phyloP scores from a whole-genome alignment of 768 basidiomycete species.

The Cystofilobasidium macerans region DNA sequence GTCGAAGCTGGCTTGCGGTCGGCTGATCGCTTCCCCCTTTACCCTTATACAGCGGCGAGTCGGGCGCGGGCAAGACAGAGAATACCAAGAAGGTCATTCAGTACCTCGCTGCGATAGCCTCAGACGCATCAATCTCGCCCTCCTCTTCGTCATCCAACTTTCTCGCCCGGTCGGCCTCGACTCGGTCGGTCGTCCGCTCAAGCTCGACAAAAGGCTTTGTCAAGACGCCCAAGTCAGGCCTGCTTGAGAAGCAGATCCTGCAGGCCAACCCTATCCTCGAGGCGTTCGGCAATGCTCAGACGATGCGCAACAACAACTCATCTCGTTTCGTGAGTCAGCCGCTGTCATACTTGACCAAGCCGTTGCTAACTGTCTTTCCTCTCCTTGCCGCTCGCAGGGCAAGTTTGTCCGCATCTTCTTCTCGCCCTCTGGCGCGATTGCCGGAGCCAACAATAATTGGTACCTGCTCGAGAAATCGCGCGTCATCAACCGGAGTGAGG shows the following conservation, averaged over 20 bases:
- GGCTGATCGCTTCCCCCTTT: background rate
- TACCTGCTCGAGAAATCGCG: constrained; percentile 95
- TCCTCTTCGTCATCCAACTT: constrained; percentile 31
- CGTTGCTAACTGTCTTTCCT: background rate
- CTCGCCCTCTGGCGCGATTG: constrained; percentile 81
- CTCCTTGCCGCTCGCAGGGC: constrained; percentile 41
- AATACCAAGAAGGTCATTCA: constrained; percentile 98
- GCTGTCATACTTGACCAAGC: background rate
- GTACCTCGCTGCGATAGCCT: constrained; percentile 92
- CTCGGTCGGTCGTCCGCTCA: constrained; percentile 39
- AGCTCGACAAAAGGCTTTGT: constrained; percentile 6
- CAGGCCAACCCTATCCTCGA: constrained; percentile 97
- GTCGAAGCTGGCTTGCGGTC: too few species aligned
- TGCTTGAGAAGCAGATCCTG: constrained; percentile 88
- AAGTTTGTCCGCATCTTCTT: constrained; percentile 97
- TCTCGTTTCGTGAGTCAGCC: constrained; percentile 58
- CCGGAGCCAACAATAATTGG: constrained; percentile 98
- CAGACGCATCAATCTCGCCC: constrained; percentile 51
- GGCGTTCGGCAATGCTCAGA: constrained; percentile 97
- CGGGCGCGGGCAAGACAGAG: constrained; percentile 97
- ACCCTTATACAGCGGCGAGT: constrained; percentile 70
- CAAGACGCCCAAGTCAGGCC: constrained; percentile 36
- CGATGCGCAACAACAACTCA: constrained; percentile 95
- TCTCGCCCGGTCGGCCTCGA: constrained; percentile 43
- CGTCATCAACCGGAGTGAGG: constrained; percentile 74